phyloP scores from a whole-genome alignment of 768 basidiomycete species.

The Trametes elegans region DNA sequence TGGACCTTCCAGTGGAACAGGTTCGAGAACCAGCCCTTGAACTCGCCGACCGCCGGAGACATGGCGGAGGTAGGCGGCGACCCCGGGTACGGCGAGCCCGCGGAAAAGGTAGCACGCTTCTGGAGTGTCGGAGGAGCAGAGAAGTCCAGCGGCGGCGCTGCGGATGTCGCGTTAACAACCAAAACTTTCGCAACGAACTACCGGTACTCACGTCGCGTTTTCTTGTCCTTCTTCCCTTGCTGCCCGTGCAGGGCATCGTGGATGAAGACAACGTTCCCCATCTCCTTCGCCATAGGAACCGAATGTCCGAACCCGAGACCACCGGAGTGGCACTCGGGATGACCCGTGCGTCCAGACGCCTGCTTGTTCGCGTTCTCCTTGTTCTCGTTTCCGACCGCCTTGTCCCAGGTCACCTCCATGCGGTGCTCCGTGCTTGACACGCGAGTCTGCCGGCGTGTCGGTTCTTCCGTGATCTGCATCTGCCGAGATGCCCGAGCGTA shows the following conservation, averaged over 20 bases:
- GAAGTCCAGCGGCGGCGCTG: slow-evolving; percentile 60
- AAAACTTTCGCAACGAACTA: background rate
- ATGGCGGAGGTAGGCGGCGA: slow-evolving; percentile 36
- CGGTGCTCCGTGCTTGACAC: slow-evolving; percentile 12
- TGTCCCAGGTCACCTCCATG: slow-evolving; percentile 8
- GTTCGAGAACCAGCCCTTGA: slow-evolving; percentile 94
- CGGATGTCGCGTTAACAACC: too few relatives aligned
- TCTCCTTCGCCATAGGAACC: slow-evolving; percentile 44
- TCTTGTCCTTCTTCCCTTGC: slow-evolving; percentile 48
- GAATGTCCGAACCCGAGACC: slow-evolving; percentile 35
- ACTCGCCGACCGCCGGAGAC: slow-evolving; percentile 77
- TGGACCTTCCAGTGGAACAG: slow-evolving; percentile 89
- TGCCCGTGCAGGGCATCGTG: slow-evolving; percentile 32
- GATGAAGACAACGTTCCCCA: slow-evolving; percentile 47
- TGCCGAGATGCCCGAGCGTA: background rate
- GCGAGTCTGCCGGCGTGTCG: background rate
- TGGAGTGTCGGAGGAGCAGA: slow-evolving; percentile 35
- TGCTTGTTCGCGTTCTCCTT: slow-evolving; percentile 40
- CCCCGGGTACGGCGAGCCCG: slow-evolving; percentile 48
- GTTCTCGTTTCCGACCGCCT: slow-evolving; percentile 22
- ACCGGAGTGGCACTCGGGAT: slow-evolving; percentile 25
- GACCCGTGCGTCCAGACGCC: slow-evolving; percentile 18
- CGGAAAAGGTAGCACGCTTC: slow-evolving; percentile 45
- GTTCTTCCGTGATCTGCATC: background rate
- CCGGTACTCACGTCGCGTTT: slow-evolving; percentile 48